phyloP scores from a whole-genome alignment of 75 land plant species.

The Selaginella tamariscina region DNA sequence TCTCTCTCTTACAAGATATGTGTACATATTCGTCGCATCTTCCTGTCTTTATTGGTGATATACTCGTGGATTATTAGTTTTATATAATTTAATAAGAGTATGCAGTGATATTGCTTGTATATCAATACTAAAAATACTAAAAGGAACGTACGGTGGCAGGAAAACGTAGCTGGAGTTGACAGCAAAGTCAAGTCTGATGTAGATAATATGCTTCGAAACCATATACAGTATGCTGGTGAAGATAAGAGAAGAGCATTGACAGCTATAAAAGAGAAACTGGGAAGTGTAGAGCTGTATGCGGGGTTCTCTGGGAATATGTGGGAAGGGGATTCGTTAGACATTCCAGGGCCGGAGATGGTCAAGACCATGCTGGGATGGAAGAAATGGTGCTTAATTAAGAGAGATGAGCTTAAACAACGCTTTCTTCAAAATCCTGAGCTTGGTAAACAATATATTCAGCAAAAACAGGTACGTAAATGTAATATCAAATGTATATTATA shows the following conservation, averaged over 20 bases:
- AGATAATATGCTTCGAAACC: not conserved
- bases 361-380: not conserved
- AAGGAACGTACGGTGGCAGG: no score
- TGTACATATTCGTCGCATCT: no score
- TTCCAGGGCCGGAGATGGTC: not conserved
- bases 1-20: no score
- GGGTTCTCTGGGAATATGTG: not conserved
- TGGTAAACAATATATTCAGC: not conserved
- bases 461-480: not conserved
- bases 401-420: not conserved
- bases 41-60: no score
- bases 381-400: not conserved
- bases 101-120: no score
- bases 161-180: not conserved
- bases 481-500: no score
- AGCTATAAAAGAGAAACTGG: not conserved
- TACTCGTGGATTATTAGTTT: no score
- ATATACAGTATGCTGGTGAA: not conserved
- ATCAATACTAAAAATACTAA: no score
- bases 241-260: not conserved
- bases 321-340: not conserved
- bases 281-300: not conserved
- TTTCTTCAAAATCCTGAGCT: not conserved
- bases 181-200: not conserved
- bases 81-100: no score